A percentile compares a stretch with the other conserved stretches of the same genome.
These are phyloP conservation scores for Boletus huronensis DNA, from an alignment of 768 basidiomycete species.

Conservation along the genomic window DNA sequence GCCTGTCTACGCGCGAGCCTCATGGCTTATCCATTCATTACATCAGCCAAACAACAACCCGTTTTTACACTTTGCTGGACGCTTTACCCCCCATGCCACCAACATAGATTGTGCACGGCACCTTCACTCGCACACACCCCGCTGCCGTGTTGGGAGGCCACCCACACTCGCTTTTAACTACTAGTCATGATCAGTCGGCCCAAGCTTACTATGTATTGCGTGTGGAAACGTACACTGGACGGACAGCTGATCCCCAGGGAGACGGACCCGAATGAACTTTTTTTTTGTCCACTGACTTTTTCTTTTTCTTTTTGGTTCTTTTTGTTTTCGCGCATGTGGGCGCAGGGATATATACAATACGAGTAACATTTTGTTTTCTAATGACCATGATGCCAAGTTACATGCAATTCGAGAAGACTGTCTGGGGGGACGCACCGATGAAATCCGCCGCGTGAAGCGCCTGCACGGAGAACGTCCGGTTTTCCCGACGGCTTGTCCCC, in stretches of 20 bases:
- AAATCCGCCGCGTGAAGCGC: constrained; percentile 4
- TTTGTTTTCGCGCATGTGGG: constrained; percentile 17
- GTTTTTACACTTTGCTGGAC: constrained; percentile 24
- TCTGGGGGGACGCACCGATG: constrained; percentile 11
- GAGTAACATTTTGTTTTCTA: constrained; percentile 22
- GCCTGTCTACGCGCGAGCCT: constrained; percentile 15
- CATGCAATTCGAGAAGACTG: constrained; percentile 9
- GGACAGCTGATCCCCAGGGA: constrained; percentile 17
- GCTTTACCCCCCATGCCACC: constrained; percentile 16
- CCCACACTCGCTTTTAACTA: constrained; percentile 23
- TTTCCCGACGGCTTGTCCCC: neutral
- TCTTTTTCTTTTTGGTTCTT: constrained; percentile 13
- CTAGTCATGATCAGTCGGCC: constrained; percentile 5
- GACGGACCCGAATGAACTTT: constrained; percentile 26
- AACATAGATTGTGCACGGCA: constrained; percentile 9
- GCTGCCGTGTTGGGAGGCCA: constrained; percentile 2
- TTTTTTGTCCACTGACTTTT: constrained; percentile 13
- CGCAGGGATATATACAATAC: constrained; percentile 30
- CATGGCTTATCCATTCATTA: constrained; percentile 27
- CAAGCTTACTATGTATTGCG: constrained; percentile 22
- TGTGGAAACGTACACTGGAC: constrained; percentile 28
- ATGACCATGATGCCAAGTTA: constrained; percentile 23
- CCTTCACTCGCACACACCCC: constrained; percentile 1
- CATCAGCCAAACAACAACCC: constrained; percentile 19
- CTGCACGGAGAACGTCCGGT: neutral